Evolutionary conservation across 2,329 filamentous ascomycete genomes (phyloP).

Genomic region (Penicillium aurantiogriseum): DNA sequence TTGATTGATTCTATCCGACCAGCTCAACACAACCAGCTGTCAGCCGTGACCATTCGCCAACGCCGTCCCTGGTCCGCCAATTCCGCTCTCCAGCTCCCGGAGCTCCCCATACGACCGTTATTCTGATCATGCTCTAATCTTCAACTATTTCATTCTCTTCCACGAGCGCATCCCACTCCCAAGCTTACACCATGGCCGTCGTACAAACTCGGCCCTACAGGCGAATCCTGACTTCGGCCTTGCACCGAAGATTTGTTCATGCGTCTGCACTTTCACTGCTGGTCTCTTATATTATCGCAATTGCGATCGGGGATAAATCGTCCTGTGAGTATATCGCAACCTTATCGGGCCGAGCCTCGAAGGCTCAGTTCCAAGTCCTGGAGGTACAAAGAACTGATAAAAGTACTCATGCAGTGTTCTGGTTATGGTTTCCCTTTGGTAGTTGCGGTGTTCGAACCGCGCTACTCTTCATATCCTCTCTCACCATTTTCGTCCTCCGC

Average conservation of each 20-base stretch:
- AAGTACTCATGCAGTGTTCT: conserved; percentile 62
- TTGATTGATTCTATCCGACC: conserved; percentile 13
- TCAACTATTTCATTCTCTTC: conserved; percentile 16
- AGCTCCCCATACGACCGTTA: conserved; percentile 13
- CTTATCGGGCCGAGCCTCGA: not conserved
- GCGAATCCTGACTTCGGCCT: conserved; percentile 83
- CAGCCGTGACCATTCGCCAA: conserved; percentile 6
- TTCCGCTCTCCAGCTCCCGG: conserved; percentile 7
- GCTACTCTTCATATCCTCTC: conserved; percentile 71
- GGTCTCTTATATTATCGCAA: conserved; percentile 70
- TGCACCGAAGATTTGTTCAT: conserved; percentile 82
- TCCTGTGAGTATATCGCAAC: conserved; percentile 57
- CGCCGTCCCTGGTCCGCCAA: conserved; percentile 3
- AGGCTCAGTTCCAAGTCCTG: not conserved
- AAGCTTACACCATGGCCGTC: conserved; percentile 37
- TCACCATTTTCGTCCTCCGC: conserved; percentile 79
- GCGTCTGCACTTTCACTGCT: conserved; percentile 68
- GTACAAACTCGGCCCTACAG: conserved; percentile 60
- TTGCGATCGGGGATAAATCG: conserved; percentile 67
- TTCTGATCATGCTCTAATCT: conserved; percentile 26
- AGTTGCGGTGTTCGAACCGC: conserved; percentile 70
- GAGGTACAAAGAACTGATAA: not conserved
- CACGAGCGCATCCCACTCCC: conserved; percentile 27
- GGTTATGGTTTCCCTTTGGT: conserved; percentile 83
- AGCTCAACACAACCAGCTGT: conserved; percentile 9